A percentile compares a stretch with the other conserved stretches of the same genome.
These are phyloP conservation scores for Lolium perenne DNA, from an alignment of 176 grass and related monocot genomes.

Conservation along the genomic window DNA sequence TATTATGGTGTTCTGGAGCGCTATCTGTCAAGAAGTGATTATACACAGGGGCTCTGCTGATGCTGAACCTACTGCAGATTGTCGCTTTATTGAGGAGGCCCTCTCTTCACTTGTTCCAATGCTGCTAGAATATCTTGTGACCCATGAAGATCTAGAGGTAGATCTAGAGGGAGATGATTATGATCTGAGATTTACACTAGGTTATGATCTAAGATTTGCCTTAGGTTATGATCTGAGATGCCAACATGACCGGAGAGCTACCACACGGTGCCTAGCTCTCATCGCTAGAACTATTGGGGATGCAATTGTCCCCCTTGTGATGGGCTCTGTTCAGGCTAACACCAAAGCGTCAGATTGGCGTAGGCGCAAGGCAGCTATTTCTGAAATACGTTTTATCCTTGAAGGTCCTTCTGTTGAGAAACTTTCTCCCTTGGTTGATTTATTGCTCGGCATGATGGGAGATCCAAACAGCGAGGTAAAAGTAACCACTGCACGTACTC, in stretches of 20 bases:
- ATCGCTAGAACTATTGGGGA: constrained; percentile 85
- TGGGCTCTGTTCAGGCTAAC: constrained; percentile 83
- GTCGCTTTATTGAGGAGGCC: constrained; percentile 73
- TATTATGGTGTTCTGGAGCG: constrained; percentile 89
- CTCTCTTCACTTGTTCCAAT: constrained; percentile 84
- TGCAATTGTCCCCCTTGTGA: constrained; percentile 77
- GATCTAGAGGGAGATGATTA: constrained; percentile 89
- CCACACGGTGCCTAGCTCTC: constrained; percentile 65
- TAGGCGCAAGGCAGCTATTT: constrained; percentile 74
- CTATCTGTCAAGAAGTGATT: constrained; percentile 90
- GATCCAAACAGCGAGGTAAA: constrained; percentile 83
- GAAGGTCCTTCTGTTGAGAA: constrained; percentile 86
- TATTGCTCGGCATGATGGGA: constrained; percentile 81
- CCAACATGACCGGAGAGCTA: background rate
- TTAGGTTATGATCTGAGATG: background rate
- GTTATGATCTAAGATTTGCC: background rate
- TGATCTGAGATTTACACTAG: background rate
- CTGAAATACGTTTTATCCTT: constrained; percentile 95
- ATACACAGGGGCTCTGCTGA: constrained; percentile 56
- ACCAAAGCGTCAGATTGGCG: constrained; percentile 77
- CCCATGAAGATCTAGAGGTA: constrained; percentile 65
- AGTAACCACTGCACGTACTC: constrained; percentile 85
- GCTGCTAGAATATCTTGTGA: constrained; percentile 80
- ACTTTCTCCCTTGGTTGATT: constrained; percentile 73
- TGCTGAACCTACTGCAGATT: constrained; percentile 59